Conservation (phyloP, 2,329 filamentous ascomycete genomes). For the Penicillium sp. region DNA sequence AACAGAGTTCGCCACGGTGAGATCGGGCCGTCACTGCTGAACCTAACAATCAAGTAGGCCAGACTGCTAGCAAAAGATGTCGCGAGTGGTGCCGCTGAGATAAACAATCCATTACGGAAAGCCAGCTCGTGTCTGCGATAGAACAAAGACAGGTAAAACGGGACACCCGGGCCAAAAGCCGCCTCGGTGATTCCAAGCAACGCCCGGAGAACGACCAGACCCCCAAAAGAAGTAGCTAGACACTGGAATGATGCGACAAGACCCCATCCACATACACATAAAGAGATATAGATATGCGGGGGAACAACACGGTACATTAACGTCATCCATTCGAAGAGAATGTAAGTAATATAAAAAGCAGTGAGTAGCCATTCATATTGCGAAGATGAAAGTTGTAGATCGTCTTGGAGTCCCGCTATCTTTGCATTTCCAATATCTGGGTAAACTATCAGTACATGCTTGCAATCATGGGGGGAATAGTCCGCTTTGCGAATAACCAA, state of each 20-base stretch:
- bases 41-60: slow-evolving; percentile 71
- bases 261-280: slow-evolving; percentile 74
- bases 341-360: slow-evolving; percentile 65
- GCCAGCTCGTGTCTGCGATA: slow-evolving; percentile 71
- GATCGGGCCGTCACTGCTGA: slow-evolving; percentile 65
- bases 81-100: slow-evolving; percentile 68
- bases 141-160: slow-evolving; percentile 65
- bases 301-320: slow-evolving; percentile 61
- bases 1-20: slow-evolving; percentile 85
- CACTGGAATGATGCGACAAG: slow-evolving; percentile 72
- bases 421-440: slow-evolving; percentile 63
- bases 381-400: slow-evolving; percentile 54
- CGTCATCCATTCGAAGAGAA: slow-evolving; percentile 67
- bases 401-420: slow-evolving; percentile 57
- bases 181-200: slow-evolving; percentile 59
- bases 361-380: slow-evolving; percentile 64
- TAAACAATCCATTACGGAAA: slow-evolving; percentile 80
- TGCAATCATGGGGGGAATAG: background rate
- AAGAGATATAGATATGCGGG: slow-evolving; percentile 60
- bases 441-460: slow-evolving; percentile 10
- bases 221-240: slow-evolving; percentile 62
- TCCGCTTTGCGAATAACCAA: background rate
- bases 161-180: slow-evolving; percentile 63
- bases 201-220: slow-evolving; percentile 48
- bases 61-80: slow-evolving; percentile 72